Base-by-base conservation (phyloP, 768 basidiomycete genomes). In the Galerina sulciceps region DNA sequence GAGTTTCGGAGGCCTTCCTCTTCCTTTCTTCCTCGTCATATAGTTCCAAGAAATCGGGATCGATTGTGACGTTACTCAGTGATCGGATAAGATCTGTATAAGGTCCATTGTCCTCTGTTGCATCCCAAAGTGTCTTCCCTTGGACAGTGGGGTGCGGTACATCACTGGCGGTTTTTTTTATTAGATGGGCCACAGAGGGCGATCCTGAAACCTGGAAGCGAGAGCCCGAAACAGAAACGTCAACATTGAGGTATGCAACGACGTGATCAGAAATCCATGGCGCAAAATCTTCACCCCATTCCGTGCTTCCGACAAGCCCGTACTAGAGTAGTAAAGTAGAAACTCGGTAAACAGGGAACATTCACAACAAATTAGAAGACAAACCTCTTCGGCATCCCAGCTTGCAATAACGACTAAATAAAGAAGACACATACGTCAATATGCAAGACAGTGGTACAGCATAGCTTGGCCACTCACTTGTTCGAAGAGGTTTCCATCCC, bases 261-360 rank as follows among this genome's bases (percentile, higher is more conserved):
- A 88, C 90, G 60, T 96, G 84, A 35, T 89, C 77, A 40, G 83
- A 80, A 38, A 98, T 85, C 86, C 90, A 96, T 14, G 84, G 80
- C 0, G 86, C 69, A 67, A 96, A 98, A 69, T 98, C 96, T 71
- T 98, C 96, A 2, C 88, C 94, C 84, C 90, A 96, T 73, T 98
- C 96, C 3, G 93, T 96, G 66, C 88, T 91, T 23, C 96, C 96
- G 37, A 93, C 70, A 41, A 94, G 80, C 22, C 91, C 91, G 48
- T 80, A 80, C 79, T 83, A 50, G 13, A 43, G 13, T 47, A 41
- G 36, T 83, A 50, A 11, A 43, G 13, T 47, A 41, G 36, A 47
- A 10, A 47, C 5, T 23, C 26, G 10, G 40, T 13, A 34, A 68
- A 42, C 63, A 53, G 51, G 37, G 44, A 23, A 41, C 31, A 14